Evolutionary conservation across 441 rosid species (phyloP), one percentile per base, ranked within the genome.

Genomic region (Rhodomyrtus psidioides): DNA sequence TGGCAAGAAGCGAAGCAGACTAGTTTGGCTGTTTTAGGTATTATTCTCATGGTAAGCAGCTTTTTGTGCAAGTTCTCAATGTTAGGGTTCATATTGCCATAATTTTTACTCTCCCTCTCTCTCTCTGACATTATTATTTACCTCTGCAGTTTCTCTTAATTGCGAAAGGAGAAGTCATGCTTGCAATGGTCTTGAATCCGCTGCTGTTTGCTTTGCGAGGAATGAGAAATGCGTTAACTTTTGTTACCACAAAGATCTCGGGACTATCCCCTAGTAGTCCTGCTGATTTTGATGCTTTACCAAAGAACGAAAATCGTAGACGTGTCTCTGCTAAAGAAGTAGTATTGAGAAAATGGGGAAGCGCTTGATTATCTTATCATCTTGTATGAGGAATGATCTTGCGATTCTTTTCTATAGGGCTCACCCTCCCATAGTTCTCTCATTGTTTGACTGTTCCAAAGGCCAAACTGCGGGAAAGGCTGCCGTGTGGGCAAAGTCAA

Each of bases 321-420:
- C 86, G 28, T 51, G 92, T 88, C 88, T 94, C 98, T 84, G 97
- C 99, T 84, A 95, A 94, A 91, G 97, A 95, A 75, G 92, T 87
- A 86, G 98, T 95, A 82, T 60, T 93, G 82, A 93, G 91, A 85
- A 95, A 96, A 91, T 96, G 98, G 98, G 99, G 95, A 89, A 94
- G 92, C 60, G 88, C 91, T 87, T 96, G 88, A 96, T 83, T 81
- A 9, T 54, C 82, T 53, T 46, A 56, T 58, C 42, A 24, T 86
- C 65, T 30, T 46, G 56, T 51, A 14, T 15, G 54, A 81, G 19
- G 42, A 53, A 53, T 51, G 23, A 26, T 81, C 83, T 81, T 46
- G 55, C 19, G 56, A 81, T 27, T 81, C 26, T 6, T 81, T 16
- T 39, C 55, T 53, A 70, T 6, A 15, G 49, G 1, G 39, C n/a